Base-by-base conservation (phyloP, 805 yeast species). In the Metschnikowia koreensis region DNA sequence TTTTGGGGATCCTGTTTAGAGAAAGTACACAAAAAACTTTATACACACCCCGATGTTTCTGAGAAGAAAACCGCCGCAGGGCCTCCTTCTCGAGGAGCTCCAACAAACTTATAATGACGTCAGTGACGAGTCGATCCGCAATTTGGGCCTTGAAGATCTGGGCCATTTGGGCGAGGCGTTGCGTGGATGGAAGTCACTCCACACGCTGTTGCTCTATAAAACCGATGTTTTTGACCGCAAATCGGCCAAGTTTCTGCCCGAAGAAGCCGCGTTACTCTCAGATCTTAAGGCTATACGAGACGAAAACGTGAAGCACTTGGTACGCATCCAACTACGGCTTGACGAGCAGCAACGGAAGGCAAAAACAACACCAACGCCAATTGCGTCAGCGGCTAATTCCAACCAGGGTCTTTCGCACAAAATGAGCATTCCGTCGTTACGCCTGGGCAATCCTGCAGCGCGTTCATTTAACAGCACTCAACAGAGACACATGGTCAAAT, bases 141-240 rank as follows among this genome's bases (percentile, higher is more conserved):
- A 84, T 65, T 62, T 83, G 46, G 74, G 81, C 3, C 63, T 82
- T 16, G 91, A 87, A 60, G 86, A 86, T 52, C 70, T 73, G 16
- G 72, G 76, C 34, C 74, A 78, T 17, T 65, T 75, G 42, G 79
- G 74, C 46, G 81, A 78, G 15, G 87, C 91, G 2, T 67, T 85
- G 17, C 81, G 79, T 53, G 92, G 92, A 2, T 86, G 93, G 92
- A 86, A 83, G 57, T 73, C 83, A 1, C 67, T 87, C n/a, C 89
- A 84, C 55, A 82, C 87, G 1, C 77, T 80, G 44, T 74, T 84
- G 2, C 73, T 81, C 44, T 80, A 73, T 62, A 81, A 81, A 58
- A 67, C 85, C 41, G 88, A 84, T 53, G 65, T 48, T 58, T 86
- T 58, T 77, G 85, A 61, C 69, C 79, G 65, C 66, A 53, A 65